Evolutionary conservation across 2,329 filamentous ascomycete genomes (phyloP), one percentile per base, ranked within the genome.

Genomic region (Cladosporium velox): DNA sequence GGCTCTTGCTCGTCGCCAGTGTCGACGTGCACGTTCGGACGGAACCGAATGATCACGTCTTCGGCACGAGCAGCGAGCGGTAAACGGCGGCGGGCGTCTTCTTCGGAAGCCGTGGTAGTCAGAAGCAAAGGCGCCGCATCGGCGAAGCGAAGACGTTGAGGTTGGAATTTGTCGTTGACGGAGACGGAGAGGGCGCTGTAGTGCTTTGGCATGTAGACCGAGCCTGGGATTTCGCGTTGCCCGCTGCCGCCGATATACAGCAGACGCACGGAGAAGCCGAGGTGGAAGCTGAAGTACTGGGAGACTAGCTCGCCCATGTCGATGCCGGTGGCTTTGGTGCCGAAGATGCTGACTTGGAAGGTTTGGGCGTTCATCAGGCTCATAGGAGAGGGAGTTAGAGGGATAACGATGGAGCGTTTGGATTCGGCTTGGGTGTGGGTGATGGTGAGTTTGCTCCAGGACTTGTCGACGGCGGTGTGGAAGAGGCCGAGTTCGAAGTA

Each of bases 391-490:
- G 74, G 74, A 1, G 71, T 73, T 14, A 76, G 68, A 12, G 74
- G 74, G 10, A 76, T 55, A 1, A 69, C 71, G 30, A 76, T 66
- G 11, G 70, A 67, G 15, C 68, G 65, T 61, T 75, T 70, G 49
- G 72, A 70, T 44, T 73, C 65, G 8, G 74, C 72, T 44, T 72
- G 70, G 4, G 69, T 69, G 61, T 76, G 74, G 4, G 72, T 75
- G 62, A 76, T 75, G n/a, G 73, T 76, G 54, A 76, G 67, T 57
- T 76, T 76, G 8, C 73, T 74, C 74, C 74, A 76, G 7, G 73
- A 66, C 57, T 69, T 70, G 64, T 76, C 74, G 59, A 76, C 75
- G 49, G 70, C 69, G 2, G 72, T 75, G 65, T 74, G 72, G 67
- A 76, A 76, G 2, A 76, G 69, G 14, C 74, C 74, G 7, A 76